Evolutionary conservation across 768 basidiomycete species (phyloP), one percentile per base, ranked within the genome.

Genomic region (Nidularia sp.): DNA sequence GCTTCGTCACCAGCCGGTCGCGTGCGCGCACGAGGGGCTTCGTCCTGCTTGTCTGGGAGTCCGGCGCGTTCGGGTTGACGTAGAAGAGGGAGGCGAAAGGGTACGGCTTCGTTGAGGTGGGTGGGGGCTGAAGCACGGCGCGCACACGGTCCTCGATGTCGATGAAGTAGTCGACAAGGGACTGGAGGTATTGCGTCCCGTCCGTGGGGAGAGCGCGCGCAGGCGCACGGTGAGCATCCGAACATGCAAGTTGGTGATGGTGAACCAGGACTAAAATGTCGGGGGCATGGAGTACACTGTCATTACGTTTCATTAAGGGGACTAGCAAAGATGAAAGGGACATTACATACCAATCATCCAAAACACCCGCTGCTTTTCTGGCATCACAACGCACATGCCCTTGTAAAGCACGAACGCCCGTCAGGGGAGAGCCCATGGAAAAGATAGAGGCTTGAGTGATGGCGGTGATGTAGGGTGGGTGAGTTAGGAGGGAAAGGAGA

Each of bases 191-290:
- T 54, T 79, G 65, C 57, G 72, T 71, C 25, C 88, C 90, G 49
- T 88, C 77, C 1, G 80, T 76, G 10, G 71, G 2, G 86, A 92
- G 8, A 98, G 81, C 0, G 90, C 84, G 18, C 96, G 91, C 7
- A 97, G 78, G 25, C 95, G 88, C 49, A 90, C 88, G 13, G 87
- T 88, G 47, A 95, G 82, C 58, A 98, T 76, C 89, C 95, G 94
- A 45, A 98, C 75, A 68, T 98, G 93, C 31, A 98, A 76, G 57
- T 96, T 93, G 31, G 92, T 92, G 48, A 97, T 72, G 4, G 90
- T 91, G 71, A 98, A 98, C 91, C 94, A 98, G 13, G 96, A 92
- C 62, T 98, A 95, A 68, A 96, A 97, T 0, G 96, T 97, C 10
- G 87, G 88, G 7, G 95, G 93, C 5, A 98, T 77, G 53, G 76